These are phyloP conservation scores for Apophysomyces trapeziformis DNA, from an alignment of 371 early-diverging fungal species.

Conservation along the genomic window DNA sequence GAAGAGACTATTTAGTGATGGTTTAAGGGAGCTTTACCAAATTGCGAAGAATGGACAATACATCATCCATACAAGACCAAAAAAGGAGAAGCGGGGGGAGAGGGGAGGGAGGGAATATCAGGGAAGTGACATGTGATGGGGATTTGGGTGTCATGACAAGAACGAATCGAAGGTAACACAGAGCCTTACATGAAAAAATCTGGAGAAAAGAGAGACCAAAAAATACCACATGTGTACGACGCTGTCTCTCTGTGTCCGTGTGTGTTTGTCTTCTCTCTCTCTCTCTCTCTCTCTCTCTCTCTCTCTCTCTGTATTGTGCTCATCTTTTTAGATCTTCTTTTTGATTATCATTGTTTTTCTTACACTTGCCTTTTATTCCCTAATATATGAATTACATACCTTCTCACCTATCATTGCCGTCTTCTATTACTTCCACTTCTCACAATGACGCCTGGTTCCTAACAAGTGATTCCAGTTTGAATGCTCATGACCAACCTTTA, in stretches of 20 bases:
- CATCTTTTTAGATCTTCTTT: not conserved
- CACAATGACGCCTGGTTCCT: conserved; percentile 13
- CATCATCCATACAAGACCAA: conserved; percentile 9
- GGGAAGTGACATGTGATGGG: conserved; percentile 8
- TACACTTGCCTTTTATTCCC: not conserved
- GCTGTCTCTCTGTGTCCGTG: too few species aligned
- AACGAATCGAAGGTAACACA: not conserved
- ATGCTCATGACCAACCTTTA: conserved; percentile 10
- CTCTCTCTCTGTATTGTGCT: too few species aligned
- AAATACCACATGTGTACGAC: not conserved
- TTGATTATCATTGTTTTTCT: not conserved
- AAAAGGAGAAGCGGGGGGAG: not conserved
- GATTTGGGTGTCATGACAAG: conserved; percentile 2
- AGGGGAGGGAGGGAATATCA: not conserved
- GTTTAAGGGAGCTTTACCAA: conserved; percentile 6
- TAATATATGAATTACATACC: conserved; percentile 2
- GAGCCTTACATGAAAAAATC: conserved; percentile 5
- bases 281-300: too few species aligned
- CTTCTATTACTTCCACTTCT: not conserved
- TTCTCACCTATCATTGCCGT: conserved; percentile 2
- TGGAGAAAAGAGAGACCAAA: not conserved
- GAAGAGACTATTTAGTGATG: not conserved
- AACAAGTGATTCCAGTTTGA: conserved; percentile 11
- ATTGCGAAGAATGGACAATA: conserved; percentile 10
- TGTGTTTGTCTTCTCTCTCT: too few species aligned